Percentiles rank a stretch among this genome's conserved stretches.
These are phyloP conservation scores for Ophiosphaerella herpotricha DNA, from an alignment of 2,329 filamentous ascomycete species.

Conservation along the genomic window DNA sequence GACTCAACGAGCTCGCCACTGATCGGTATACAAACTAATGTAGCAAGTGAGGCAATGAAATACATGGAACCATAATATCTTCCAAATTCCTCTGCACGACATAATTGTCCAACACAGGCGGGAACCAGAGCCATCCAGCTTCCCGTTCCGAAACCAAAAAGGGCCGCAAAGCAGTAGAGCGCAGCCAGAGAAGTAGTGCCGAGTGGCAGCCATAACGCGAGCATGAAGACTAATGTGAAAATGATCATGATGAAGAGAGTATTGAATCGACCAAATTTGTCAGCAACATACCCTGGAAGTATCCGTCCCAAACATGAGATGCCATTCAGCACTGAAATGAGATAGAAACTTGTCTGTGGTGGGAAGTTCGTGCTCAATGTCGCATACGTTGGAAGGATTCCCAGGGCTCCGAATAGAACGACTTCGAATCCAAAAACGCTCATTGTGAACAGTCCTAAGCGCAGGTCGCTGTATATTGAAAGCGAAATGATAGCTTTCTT, in stretches of 20 bases:
- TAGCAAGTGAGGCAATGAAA: conserved; percentile 43
- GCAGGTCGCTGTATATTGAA: conserved; percentile 38
- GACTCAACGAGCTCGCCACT: conserved; percentile 42
- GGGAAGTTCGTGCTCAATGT: conserved; percentile 44
- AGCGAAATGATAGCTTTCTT: conserved; percentile 44
- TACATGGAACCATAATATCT: conserved; percentile 57
- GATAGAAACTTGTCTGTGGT: conserved; percentile 39
- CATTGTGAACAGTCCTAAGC: conserved; percentile 43
- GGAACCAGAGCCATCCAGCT: conserved; percentile 52
- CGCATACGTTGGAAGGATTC: conserved; percentile 48
- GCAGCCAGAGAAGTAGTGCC: conserved; percentile 36
- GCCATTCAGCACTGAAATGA: conserved; percentile 48
- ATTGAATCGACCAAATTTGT: conserved; percentile 50
- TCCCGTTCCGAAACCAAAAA: conserved; percentile 56
- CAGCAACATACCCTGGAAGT: conserved; percentile 47
- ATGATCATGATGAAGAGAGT: conserved; percentile 44
- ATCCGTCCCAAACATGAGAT: conserved; percentile 49
- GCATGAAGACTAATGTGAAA: conserved; percentile 42
- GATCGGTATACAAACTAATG: conserved; percentile 43
- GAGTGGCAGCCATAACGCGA: conserved; percentile 43
- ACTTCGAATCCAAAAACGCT: conserved; percentile 44
- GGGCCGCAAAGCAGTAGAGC: conserved; percentile 47
- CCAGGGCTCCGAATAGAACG: conserved; percentile 48
- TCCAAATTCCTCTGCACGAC: conserved; percentile 53
- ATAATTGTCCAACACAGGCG: conserved; percentile 55